These are phyloP conservation scores for Leishmania mexicana DNA, from an alignment of 208 protist species.

Conservation along the genomic window DNA sequence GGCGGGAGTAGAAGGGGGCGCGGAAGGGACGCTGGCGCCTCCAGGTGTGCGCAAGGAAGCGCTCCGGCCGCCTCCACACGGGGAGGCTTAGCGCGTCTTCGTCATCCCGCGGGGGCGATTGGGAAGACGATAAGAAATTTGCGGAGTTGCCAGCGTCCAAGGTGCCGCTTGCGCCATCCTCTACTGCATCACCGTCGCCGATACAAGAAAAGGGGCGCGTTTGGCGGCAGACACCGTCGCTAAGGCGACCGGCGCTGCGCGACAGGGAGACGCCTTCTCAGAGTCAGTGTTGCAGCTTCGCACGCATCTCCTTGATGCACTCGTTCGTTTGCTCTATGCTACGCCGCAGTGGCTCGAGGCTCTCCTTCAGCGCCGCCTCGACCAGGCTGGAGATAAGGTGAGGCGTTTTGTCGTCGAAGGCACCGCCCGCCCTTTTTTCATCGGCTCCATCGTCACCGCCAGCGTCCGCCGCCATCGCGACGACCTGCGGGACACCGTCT, in stretches of 20 bases:
- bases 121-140: background rate
- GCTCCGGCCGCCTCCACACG: background rate
- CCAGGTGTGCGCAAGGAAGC: background rate
- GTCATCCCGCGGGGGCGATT: background rate
- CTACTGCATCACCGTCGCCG: background rate
- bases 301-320: background rate
- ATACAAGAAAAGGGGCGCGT: background rate
- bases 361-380: background rate
- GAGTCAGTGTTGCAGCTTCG: background rate
- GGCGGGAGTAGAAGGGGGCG: background rate
- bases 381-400: background rate
- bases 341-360: background rate
- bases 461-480: background rate
- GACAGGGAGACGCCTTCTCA: background rate
- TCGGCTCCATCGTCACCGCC: background rate
- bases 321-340: background rate
- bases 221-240: background rate
- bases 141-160: background rate
- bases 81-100: background rate
- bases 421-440: background rate
- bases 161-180: background rate
- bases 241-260: background rate
- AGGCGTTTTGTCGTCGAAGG: background rate
- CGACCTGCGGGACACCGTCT: background rate
- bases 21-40: background rate